Conservation (phyloP, 108 stramenopile genomes). For the Cyclotella choctawhatcheeana region DNA sequence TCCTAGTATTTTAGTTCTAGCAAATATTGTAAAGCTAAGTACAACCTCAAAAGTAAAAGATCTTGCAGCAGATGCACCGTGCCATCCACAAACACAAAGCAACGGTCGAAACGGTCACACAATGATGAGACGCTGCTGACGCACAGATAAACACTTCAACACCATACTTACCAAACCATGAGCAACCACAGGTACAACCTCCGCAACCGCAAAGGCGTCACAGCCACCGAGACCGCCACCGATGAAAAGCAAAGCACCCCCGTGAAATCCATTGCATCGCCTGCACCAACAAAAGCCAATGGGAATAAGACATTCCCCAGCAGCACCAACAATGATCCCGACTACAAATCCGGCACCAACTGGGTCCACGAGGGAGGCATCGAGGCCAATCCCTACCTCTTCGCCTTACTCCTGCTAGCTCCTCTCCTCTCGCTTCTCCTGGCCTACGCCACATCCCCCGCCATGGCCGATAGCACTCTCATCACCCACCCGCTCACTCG, state of each 20-base stretch:
- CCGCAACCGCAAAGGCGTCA: conserved; percentile 31
- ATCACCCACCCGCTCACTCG: conserved; percentile 50
- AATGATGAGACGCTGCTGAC: not conserved
- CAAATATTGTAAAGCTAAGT: too few species aligned
- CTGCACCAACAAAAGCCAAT: not conserved
- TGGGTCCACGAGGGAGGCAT: conserved; percentile 63
- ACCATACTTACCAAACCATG: conserved; percentile 8
- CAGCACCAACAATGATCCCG: conserved; percentile 7
- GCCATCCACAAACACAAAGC: too few species aligned
- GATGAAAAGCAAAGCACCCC: not conserved
- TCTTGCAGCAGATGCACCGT: too few species aligned
- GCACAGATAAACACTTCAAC: not conserved
- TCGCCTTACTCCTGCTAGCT: conserved; percentile 52
- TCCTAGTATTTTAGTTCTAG: too few species aligned
- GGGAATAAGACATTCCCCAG: not conserved
- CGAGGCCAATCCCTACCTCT: conserved; percentile 66
- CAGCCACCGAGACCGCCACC: not conserved
- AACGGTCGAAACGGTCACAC: too few species aligned
- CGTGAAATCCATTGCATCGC: not conserved
- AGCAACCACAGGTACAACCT: conserved; percentile 34
- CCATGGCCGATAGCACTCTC: conserved; percentile 31
- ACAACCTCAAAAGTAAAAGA: too few species aligned
- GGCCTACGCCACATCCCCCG: conserved; percentile 55
- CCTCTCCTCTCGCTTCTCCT: conserved; percentile 63
- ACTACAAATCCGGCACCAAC: conserved; percentile 62